Evolutionary conservation across 768 basidiomycete genomes (phyloP), one percentile per base, ranked within the genome.

Genomic region (Russula ochroleuca): DNA sequence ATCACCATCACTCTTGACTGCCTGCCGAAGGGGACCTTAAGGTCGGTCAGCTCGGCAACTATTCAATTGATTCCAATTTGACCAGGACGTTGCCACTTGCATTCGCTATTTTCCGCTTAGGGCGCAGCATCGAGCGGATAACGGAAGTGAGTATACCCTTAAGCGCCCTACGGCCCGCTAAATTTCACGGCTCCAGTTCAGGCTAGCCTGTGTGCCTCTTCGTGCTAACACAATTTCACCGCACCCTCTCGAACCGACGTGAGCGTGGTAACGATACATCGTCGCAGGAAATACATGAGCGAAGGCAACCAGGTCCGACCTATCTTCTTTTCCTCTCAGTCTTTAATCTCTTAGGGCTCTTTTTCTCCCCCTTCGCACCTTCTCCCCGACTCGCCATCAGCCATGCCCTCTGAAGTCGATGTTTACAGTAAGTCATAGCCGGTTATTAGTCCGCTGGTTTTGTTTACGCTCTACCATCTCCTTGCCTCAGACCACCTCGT

Each of bases 371-470:
- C 43, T 61, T 61, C 21, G 17, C 41, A 23, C 35, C 37, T 41
- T 25, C 48, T 40, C 3, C 13, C 40, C 33, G 6, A 41, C 47
- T 21, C 35, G 23, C 45, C 31, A n/a, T 47, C 28, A 6, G 9
- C 53, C 48, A 61, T 65, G 64, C 3, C 64, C 9, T 54, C 63
- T 19, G 54, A 61, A 8, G 1, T 50, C 10, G 59, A 65, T 54
- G 59, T 61, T 49, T 56, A 56, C 54, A 9, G 64, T 64, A 8
- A 43, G 59, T 50, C 45, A 6, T 23, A 54, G 28, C 0, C n/a
- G 6, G 35, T 48, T 19, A 11, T 33, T 8, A 11, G 17, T 21
- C 38, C 21, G 11, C 15, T n/a, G 45, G 54, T 49, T n/a, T 54
- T 28, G 11, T 35, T 54, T 48, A 51, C 35, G 40, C n/a, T 47